phyloP scores from a whole-genome alignment of 176 grass and related monocot genomes.

The Musa schizocarpa region DNA sequence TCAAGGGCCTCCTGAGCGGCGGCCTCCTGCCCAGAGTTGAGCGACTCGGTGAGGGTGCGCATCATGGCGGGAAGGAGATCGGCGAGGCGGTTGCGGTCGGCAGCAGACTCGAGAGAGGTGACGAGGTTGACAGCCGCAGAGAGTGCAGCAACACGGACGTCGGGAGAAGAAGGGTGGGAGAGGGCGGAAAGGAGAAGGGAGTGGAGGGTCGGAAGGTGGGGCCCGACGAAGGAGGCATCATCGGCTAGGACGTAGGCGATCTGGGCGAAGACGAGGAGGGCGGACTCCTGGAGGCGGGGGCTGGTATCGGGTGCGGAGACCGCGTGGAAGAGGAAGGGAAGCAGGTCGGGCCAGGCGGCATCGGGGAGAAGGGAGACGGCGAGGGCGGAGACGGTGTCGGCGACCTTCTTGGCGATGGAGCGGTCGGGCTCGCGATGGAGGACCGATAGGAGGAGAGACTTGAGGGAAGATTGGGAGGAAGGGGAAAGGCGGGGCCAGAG shows the following conservation, averaged over 20 bases:
- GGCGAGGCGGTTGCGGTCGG: constrained; percentile 70
- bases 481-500: constrained; percentile 70
- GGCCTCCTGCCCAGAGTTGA: constrained; percentile 80
- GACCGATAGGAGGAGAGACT: constrained; percentile 48
- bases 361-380: constrained; percentile 64
- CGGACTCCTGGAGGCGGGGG: constrained; percentile 65
- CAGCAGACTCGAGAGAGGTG: constrained; percentile 62
- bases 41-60: constrained; percentile 73
- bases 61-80: constrained; percentile 90
- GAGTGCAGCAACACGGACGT: constrained; percentile 79
- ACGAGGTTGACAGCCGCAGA: constrained; percentile 76
- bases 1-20: constrained; percentile 88
- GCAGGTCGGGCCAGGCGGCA: constrained; percentile 58
- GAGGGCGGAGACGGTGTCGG: constrained; percentile 79
- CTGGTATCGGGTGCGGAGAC: constrained; percentile 44
- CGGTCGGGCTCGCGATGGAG: constrained; percentile 56
- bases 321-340: constrained; percentile 76
- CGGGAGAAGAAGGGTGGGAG: constrained; percentile 60
- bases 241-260: constrained; percentile 67
- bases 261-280: constrained; percentile 73
- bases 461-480: constrained; percentile 39
- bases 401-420: constrained; percentile 82
- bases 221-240: constrained; percentile 32
- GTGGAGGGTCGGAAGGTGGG: constrained; percentile 76
- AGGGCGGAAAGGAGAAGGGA: constrained; percentile 60